phyloP scores from a whole-genome alignment of 768 basidiomycete genomes.

The Suillus variegatus region DNA sequence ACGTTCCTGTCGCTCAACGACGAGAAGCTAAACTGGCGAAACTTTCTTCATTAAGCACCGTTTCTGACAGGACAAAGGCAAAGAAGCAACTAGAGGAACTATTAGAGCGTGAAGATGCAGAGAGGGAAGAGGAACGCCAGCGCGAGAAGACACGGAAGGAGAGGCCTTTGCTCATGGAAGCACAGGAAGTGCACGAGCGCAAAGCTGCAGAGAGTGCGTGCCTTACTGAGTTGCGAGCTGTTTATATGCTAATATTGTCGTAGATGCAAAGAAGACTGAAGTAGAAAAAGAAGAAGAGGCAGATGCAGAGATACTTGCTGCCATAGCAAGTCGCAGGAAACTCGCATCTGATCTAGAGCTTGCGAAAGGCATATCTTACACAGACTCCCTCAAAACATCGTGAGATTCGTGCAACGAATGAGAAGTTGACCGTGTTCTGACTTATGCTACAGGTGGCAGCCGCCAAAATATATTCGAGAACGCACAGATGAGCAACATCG shows the following conservation, averaged over 20 bases:
- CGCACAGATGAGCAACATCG: conserved; percentile 68
- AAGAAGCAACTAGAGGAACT: conserved; percentile 55
- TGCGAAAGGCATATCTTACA: conserved; percentile 90
- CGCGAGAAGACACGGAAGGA: conserved; percentile 81
- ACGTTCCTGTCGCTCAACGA: conserved; percentile 85
- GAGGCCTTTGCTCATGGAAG: conserved; percentile 86
- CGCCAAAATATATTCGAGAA: conserved; percentile 81
- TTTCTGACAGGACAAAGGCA: conserved; percentile 52
- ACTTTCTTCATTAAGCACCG: conserved; percentile 62
- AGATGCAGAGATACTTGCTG: conserved; percentile 89
- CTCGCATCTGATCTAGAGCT: conserved; percentile 92
- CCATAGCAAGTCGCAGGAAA: conserved; percentile 88
- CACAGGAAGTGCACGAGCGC: conserved; percentile 89
- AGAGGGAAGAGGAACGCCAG: conserved; percentile 75
- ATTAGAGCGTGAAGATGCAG: conserved; percentile 65
- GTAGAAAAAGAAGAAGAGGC: conserved; percentile 84
- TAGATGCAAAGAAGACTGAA: conserved; percentile 86
- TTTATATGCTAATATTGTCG: conserved; percentile 18
- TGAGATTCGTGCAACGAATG: conserved; percentile 36
- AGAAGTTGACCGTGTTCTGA: conserved; percentile 3
- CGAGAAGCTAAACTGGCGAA: conserved; percentile 80
- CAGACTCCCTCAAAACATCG: conserved; percentile 83
- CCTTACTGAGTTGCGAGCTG: neutral
- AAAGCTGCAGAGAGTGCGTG: conserved; percentile 78
- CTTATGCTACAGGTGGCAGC: conserved; percentile 66